Percentiles rank a stretch among this genome's conserved stretches.
Conservation (phyloP, 495 filamentous ascomycete species). For the Geoglossum glabrum region DNA sequence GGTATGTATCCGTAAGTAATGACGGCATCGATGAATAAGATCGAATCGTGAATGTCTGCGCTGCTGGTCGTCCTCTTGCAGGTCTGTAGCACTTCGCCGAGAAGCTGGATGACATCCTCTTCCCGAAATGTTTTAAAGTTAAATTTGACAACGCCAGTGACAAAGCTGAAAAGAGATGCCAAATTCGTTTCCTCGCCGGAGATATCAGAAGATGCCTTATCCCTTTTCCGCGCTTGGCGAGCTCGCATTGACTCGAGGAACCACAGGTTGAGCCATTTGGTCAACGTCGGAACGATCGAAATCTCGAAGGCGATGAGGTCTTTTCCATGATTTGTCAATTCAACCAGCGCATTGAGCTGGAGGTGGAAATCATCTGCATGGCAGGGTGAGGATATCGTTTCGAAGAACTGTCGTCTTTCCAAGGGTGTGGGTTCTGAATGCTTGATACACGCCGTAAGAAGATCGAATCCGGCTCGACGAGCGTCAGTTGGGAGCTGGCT, state of each 20-base stretch:
- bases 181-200: slow-evolving; percentile 49
- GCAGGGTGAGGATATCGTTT: slow-evolving; percentile 29
- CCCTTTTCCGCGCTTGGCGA: slow-evolving; percentile 19
- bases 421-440: slow-evolving; percentile 37
- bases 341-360: slow-evolving; percentile 39
- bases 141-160: slow-evolving; percentile 65
- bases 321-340: slow-evolving; percentile 41
- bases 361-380: slow-evolving; percentile 38
- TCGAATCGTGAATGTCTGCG: slow-evolving; percentile 52
- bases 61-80: slow-evolving; percentile 56
- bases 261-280: slow-evolving; percentile 31
- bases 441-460: slow-evolving; percentile 43
- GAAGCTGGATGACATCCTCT: slow-evolving; percentile 41
- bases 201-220: slow-evolving; percentile 20
- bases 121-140: slow-evolving; percentile 58
- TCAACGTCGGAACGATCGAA: slow-evolving; percentile 36
- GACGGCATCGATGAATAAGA: slow-evolving; percentile 59
- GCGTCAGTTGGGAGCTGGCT: slow-evolving; percentile 30
- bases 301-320: slow-evolving; percentile 45
- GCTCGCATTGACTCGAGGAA: slow-evolving; percentile 33
- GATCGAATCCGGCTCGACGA: slow-evolving; percentile 36
- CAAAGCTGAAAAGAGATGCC: slow-evolving; percentile 46
- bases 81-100: slow-evolving; percentile 47
- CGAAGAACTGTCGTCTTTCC: slow-evolving; percentile 44
- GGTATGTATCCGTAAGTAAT: slow-evolving; percentile 65